phyloP scores from a whole-genome alignment of 441 rosid genomes.

The Croton setiger region DNA sequence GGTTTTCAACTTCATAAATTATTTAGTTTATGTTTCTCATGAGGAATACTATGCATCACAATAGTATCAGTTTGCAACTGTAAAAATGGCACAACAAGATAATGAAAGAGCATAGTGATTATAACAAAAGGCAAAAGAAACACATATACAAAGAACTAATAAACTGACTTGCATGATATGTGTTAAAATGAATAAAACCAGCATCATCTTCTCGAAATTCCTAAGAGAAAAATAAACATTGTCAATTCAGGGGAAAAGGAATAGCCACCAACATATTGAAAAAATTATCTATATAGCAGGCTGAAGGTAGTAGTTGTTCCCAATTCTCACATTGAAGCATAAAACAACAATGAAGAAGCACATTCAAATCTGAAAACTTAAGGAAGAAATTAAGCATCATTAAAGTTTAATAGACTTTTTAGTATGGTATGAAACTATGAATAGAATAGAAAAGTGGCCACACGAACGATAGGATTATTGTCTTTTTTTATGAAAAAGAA shows the following conservation, averaged over 20 bases:
- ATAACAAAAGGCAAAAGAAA: not conserved
- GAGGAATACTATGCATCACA: not conserved
- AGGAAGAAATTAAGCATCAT: not conserved
- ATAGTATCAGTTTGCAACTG: not conserved
- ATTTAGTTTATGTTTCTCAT: not conserved
- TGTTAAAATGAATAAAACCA: not conserved
- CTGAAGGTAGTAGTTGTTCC: no score
- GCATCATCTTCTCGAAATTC: not conserved
- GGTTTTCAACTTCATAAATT: not conserved
- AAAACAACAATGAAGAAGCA: not conserved
- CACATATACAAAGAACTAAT: not conserved
- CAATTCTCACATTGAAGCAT: not conserved
- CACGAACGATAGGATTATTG: not conserved
- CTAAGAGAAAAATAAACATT: not conserved
- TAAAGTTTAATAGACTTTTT: not conserved
- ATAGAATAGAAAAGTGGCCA: not conserved
- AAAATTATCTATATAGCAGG: no score
- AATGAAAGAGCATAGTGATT: not conserved
- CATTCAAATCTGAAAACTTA: not conserved
- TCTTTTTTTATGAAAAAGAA: not conserved
- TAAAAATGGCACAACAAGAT: not conserved
- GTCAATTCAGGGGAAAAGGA: not conserved
- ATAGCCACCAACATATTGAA: not conserved
- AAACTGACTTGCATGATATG: not conserved
- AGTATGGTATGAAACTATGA: not conserved